Evolutionary conservation across 2,329 filamentous ascomycete genomes (phyloP).

Genomic region (Onygenales sp.): DNA sequence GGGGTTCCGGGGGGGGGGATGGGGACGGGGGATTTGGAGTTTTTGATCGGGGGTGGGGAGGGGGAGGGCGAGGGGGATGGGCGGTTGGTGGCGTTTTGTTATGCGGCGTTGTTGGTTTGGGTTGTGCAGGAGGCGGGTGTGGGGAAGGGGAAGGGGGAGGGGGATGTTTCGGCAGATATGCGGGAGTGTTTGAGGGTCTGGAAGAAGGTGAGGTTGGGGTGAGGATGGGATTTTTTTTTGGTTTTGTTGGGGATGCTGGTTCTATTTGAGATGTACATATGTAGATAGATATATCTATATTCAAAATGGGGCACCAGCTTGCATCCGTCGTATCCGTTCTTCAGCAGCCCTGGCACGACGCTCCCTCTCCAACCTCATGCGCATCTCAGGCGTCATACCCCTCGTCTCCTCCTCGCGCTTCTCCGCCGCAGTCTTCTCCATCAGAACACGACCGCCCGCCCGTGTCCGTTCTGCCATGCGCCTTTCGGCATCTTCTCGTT

Average conservation of each 20-base stretch:
- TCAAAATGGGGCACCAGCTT: conserved; percentile 22
- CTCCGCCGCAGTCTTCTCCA: conserved; percentile 68
- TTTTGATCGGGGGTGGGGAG: conserved; percentile 13
- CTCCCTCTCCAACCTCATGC: conserved; percentile 74
- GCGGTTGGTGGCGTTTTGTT: conserved; percentile 14
- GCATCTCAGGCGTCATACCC: conserved; percentile 81
- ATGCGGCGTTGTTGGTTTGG: conserved; percentile 17
- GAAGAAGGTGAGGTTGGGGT: conserved; percentile 21
- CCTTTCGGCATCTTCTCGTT: conserved; percentile 47
- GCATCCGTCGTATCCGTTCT: conserved; percentile 66
- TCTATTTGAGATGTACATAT: not conserved
- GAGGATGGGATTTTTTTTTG: conserved; percentile 3
- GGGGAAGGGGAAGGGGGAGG: conserved; percentile 7
- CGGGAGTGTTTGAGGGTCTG: conserved; percentile 20
- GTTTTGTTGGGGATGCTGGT: not conserved
- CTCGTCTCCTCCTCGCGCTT: conserved; percentile 72
- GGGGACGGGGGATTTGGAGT: conserved; percentile 16
- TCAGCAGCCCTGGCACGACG: conserved; percentile 84
- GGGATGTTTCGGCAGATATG: conserved; percentile 17
- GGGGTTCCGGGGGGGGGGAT: conserved; percentile 15
- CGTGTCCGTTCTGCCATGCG: conserved; percentile 39
- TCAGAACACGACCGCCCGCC: conserved; percentile 44
- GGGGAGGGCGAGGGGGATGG: too few relatives aligned
- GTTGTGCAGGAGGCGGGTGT: conserved; percentile 14
- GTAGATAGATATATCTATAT: not conserved